Evolutionary conservation across 192 early-diverging fungal species (phyloP).

Genomic region (Fimicolochytrium jonesii): DNA sequence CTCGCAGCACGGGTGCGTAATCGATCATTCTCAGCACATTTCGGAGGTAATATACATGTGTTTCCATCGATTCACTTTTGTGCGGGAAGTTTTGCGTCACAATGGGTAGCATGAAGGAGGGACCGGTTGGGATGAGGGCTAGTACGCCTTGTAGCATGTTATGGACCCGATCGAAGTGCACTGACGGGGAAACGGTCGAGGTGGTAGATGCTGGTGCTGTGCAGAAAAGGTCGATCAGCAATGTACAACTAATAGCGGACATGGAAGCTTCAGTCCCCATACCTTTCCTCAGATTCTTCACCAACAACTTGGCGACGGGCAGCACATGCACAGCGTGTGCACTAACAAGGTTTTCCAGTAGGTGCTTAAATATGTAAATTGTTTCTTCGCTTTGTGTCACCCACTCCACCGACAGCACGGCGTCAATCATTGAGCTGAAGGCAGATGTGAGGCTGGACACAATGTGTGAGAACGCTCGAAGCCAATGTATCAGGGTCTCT

Average conservation of each 20-base stretch:
- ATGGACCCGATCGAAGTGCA: constrained; percentile 58
- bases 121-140: constrained; percentile 64
- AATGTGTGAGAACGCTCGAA: constrained; percentile 27
- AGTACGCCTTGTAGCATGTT: constrained; percentile 58
- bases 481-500: background rate
- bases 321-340: constrained; percentile 66
- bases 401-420: constrained; percentile 63
- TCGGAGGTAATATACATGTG: constrained; percentile 64
- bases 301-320: constrained; percentile 57
- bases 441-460: constrained; percentile 23
- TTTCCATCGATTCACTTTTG: constrained; percentile 54
- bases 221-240: no score
- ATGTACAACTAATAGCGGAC: background rate
- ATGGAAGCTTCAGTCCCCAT: constrained; percentile 10
- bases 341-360: constrained; percentile 70
- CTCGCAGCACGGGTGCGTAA: constrained; percentile 70
- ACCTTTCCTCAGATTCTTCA: constrained; percentile 51
- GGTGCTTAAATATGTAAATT: constrained; percentile 53
- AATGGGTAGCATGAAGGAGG: constrained; percentile 56
- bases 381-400: constrained; percentile 42
- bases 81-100: constrained; percentile 70
- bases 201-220: no score
- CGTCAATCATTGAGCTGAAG: constrained; percentile 45
- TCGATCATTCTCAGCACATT: constrained; percentile 71
- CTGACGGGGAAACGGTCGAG: constrained; percentile 1